These are phyloP conservation scores for Withania somnifera DNA, from an alignment of 305 asterid species.

Conservation along the genomic window DNA sequence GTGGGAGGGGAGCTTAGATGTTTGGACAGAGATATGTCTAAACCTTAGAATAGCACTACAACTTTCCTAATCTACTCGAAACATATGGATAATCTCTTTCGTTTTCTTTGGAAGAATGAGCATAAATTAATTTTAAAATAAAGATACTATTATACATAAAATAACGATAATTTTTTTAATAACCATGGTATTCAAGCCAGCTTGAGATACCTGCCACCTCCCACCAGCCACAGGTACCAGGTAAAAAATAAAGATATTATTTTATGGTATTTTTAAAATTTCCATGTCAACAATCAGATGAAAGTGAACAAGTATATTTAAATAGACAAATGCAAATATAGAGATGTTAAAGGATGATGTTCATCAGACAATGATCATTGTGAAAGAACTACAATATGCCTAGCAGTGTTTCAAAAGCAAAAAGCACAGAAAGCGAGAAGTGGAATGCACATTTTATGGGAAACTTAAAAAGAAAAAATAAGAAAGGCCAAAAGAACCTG, in stretches of 20 bases:
- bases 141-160: neutral
- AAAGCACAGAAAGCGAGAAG: too few relatives aligned
- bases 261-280: neutral
- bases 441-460: too few relatives aligned
- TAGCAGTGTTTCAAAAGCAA: too few relatives aligned
- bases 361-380: neutral
- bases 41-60: neutral
- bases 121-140: neutral
- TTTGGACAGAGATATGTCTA: neutral
- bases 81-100: neutral
- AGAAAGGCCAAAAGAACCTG: too few relatives aligned
- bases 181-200: too few relatives aligned
- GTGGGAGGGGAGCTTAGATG: neutral
- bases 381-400: neutral
- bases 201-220: too few relatives aligned
- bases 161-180: too few relatives aligned
- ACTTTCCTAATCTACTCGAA: neutral
- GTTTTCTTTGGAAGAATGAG: neutral
- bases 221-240: too few relatives aligned
- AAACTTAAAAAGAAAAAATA: too few relatives aligned
- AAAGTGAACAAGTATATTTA: neutral
- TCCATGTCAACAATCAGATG: neutral
- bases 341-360: neutral
- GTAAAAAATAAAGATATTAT: neutral
- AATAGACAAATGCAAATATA: neutral